phyloP scores from a whole-genome alignment of 305 asterid species.

The Withania somnifera region DNA sequence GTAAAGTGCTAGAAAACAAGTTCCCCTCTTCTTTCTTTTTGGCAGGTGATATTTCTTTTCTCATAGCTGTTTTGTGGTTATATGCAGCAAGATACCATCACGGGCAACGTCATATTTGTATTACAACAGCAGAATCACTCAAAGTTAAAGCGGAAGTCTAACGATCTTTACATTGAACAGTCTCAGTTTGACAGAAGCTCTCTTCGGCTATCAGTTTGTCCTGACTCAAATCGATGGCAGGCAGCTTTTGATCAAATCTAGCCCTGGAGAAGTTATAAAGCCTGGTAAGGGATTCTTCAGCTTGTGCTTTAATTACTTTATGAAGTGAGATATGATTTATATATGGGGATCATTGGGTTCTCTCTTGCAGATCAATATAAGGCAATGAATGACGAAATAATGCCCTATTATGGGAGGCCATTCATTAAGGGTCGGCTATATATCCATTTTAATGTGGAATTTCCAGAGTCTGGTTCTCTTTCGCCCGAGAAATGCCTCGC shows the following conservation, averaged over 20 bases:
- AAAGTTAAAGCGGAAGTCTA: constrained; percentile 40
- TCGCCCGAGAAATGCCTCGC: constrained; percentile 14
- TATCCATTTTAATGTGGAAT: constrained; percentile 51
- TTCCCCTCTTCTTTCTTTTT: background rate
- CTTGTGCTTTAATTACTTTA: background rate
- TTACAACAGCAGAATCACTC: constrained; percentile 52
- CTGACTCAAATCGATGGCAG: constrained; percentile 60
- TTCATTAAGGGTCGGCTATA: constrained; percentile 54
- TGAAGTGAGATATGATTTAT: background rate
- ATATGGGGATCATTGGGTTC: background rate
- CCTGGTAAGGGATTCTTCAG: constrained; percentile 29
- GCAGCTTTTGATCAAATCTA: constrained; percentile 45
- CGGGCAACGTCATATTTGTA: constrained; percentile 45
- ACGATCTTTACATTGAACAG: constrained; percentile 45
- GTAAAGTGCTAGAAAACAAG: no score
- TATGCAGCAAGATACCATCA: constrained; percentile 48
- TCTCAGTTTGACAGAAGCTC: constrained; percentile 43
- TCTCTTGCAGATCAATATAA: constrained; percentile 33
- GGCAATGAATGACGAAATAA: constrained; percentile 60
- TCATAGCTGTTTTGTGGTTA: background rate
- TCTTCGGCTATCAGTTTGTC: constrained; percentile 55
- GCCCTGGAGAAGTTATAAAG: constrained; percentile 51
- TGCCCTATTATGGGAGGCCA: constrained; percentile 47
- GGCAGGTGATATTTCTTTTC: background rate
- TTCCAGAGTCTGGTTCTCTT: constrained; percentile 34